Conservation (phyloP, 495 filamentous ascomycete genomes). For the Talaromyces stipitatus region DNA sequence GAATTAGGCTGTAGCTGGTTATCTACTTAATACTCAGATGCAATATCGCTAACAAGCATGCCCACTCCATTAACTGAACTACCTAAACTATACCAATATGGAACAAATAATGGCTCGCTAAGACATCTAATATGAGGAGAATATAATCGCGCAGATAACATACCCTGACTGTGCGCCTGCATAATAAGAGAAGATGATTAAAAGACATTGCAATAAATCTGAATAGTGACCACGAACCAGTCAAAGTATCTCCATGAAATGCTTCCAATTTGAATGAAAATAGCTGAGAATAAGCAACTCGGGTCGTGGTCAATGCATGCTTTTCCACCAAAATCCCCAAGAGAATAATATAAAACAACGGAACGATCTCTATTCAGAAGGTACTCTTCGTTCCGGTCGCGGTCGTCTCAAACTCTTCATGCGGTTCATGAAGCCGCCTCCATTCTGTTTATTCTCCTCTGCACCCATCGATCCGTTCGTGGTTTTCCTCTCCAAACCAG, state of each 20-base stretch:
- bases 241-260: neutral
- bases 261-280: conserved; percentile 1
- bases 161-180: neutral
- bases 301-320: neutral
- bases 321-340: neutral
- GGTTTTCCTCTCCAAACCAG: conserved; percentile 55
- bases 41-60: neutral
- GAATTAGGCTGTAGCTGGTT: no score
- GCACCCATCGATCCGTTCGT: neutral
- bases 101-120: neutral
- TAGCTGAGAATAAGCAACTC: neutral
- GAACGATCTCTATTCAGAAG: neutral
- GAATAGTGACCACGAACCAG: neutral
- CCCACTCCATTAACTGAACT: neutral
- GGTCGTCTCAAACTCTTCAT: conserved; percentile 78
- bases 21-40: no score
- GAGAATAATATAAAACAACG: neutral
- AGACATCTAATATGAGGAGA: neutral
- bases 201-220: neutral
- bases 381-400: conserved; percentile 34
- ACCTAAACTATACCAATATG: neutral
- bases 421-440: conserved; percentile 67
- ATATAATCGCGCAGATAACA: neutral
- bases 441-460: conserved; percentile 47
- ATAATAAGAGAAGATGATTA: neutral